A percentile compares a stretch with the other conserved stretches of the same genome.
These are phyloP conservation scores for Triticum aestivum DNA, from an alignment of 176 grass and related monocot species.

Conservation along the genomic window DNA sequence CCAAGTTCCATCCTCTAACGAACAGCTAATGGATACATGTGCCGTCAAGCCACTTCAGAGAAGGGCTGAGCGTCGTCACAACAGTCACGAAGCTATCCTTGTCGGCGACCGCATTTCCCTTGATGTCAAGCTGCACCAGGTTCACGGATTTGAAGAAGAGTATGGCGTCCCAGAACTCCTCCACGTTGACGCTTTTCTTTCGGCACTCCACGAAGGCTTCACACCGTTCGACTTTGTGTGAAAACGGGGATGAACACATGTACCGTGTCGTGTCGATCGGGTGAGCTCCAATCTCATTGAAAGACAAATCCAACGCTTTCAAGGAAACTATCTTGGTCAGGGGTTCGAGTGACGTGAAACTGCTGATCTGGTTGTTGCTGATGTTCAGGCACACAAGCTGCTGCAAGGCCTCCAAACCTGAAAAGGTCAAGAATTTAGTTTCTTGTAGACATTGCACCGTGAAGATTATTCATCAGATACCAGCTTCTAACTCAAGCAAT, in stretches of 20 bases:
- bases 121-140: conserved; percentile 57
- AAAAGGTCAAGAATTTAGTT: conserved; percentile 33
- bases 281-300: conserved; percentile 71
- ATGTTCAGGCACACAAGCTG: conserved; percentile 80
- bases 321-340: conserved; percentile 62
- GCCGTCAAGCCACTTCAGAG: conserved; percentile 67
- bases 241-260: conserved; percentile 73
- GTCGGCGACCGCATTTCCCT: conserved; percentile 60
- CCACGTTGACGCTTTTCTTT: conserved; percentile 38
- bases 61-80: conserved; percentile 44
- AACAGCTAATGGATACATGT: conserved; percentile 21
- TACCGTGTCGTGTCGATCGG: conserved; percentile 69
- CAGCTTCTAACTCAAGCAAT: conserved; percentile 9
- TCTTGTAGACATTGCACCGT: not conserved
- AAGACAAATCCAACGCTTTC: conserved; percentile 86
- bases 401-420: conserved; percentile 90
- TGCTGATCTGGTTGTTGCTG: conserved; percentile 67
- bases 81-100: conserved; percentile 50
- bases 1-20: not conserved
- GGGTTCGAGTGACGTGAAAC: conserved; percentile 80
- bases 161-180: conserved; percentile 63
- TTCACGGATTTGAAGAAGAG: conserved; percentile 58
- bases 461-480: conserved; percentile 4
- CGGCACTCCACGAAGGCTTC: conserved; percentile 48
- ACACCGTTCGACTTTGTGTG: conserved; percentile 50